phyloP scores from a whole-genome alignment of 805 yeast species.

The Saccharomycopsis sp. region DNA sequence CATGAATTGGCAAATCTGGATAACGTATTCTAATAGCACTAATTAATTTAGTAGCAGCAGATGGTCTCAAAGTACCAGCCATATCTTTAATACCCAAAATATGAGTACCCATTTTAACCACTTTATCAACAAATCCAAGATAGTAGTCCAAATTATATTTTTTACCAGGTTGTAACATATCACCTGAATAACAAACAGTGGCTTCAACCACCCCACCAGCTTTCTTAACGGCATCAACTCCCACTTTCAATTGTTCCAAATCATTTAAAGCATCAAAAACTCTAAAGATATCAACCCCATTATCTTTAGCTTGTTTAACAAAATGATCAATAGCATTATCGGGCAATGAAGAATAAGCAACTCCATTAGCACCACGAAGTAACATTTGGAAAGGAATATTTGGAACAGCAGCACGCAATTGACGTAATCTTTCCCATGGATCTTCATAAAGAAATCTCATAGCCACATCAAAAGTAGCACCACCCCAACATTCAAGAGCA shows the following conservation, averaged over 20 bases:
- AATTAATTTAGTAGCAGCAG: slow-evolving; percentile 77
- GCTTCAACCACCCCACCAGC: slow-evolving; percentile 99
- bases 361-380: slow-evolving; percentile 98
- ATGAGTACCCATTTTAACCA: slow-evolving; percentile 93
- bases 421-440: slow-evolving; percentile 95
- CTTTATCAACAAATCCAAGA: slow-evolving; percentile 65
- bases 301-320: slow-evolving; percentile 86
- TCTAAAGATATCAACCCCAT: slow-evolving; percentile 95
- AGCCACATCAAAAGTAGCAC: slow-evolving; percentile 98
- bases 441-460: slow-evolving; percentile 98
- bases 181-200: slow-evolving; percentile 97
- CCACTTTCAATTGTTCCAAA: slow-evolving; percentile 91
- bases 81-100: slow-evolving; percentile 96
- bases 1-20: slow-evolving; percentile 95
- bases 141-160: slow-evolving; percentile 92
- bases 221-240: slow-evolving; percentile 94
- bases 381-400: slow-evolving; percentile 99
- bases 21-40: slow-evolving; percentile 73
- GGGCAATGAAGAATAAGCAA: slow-evolving; percentile 94
- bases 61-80: slow-evolving; percentile 98
- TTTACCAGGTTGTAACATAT: slow-evolving; percentile 92
- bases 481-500: slow-evolving; percentile 99
- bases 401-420: slow-evolving; percentile 83
- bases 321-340: slow-evolving; percentile 98
- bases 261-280: slow-evolving; percentile 97